Base-by-base conservation (phyloP, 495 filamentous ascomycete genomes). In the Pseudoneurospora amorphoporcata region DNA sequence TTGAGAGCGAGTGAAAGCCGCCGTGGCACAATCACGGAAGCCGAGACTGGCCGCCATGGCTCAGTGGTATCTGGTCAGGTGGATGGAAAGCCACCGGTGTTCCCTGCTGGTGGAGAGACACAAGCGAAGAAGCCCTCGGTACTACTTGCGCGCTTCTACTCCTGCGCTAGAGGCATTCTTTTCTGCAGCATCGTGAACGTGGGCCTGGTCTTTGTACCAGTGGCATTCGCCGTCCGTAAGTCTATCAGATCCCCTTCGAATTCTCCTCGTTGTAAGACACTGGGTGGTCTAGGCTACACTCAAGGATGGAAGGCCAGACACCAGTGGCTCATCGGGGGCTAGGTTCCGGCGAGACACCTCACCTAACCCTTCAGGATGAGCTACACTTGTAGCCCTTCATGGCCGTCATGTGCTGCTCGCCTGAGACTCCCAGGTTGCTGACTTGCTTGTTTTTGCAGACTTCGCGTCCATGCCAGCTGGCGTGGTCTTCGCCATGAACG, bases 161-260 rank as follows among this genome's bases (percentile, higher is more conserved):
- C 72, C 47, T 84, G 85, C 70, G 78, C 82, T 61, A 88, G 86
- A 80, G 76, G 83, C 43, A 85, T 90, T 73, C 69, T 92, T 40
- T 79, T 88, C 43, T 83, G 86, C 53, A 93, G 90, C 84, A 92
- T 89, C 86, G 80, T 95, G 81, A 95, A 95, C 80, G 74, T 91
- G 35, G 86, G 94, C 73, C 83, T 95, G 73, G 81, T 94, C 58
- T 94, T 93, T 79, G 92, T 95, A 8, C 92, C 92, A 0, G 83
- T 90, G 71, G 92, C 91, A 73, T 94, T 95, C 72, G 88, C 85
- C 72, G 84, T 88, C 69, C 90, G 75, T 87, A 86, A 35, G 84
- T 85, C 29, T 37, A 70, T n/a, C 29, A 35, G 29, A 35, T 17
- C 53, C 53, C 12, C 53, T 35, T 61, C 29, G 14, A 12, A 61